Conservation (phyloP, 106 monocot genomes). For the Apostasia shenzhenica region DNA sequence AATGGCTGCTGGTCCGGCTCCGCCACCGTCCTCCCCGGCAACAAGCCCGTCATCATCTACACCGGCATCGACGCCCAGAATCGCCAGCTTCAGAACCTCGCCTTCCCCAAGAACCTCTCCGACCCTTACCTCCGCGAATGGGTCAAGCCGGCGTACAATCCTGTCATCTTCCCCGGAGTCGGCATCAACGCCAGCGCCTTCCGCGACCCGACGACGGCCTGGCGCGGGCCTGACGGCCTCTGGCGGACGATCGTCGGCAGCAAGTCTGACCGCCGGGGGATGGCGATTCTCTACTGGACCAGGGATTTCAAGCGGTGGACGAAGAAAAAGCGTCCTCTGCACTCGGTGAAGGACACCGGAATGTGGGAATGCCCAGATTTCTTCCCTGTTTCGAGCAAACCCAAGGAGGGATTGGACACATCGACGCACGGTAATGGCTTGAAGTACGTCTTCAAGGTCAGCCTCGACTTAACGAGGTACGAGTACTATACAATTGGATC, state of each 20-base stretch:
- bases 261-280: slow-evolving; percentile 11
- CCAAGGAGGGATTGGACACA: slow-evolving; percentile 24
- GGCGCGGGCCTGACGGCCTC: slow-evolving; percentile 28
- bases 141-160: slow-evolving; percentile 82
- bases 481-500: slow-evolving; percentile 79
- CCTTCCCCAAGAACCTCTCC: slow-evolving; percentile 63
- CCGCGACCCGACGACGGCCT: slow-evolving; percentile 83
- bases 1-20: slow-evolving; percentile 94
- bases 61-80: slow-evolving; percentile 54
- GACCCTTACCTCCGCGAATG: slow-evolving; percentile 74
- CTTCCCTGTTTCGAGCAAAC: slow-evolving; percentile 39
- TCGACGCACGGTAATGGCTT: not conserved
- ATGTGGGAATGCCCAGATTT: slow-evolving; percentile 96
- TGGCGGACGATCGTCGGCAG: slow-evolving; percentile 55
- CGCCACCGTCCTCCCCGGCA: slow-evolving; percentile 63
- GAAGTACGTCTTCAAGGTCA: slow-evolving; percentile 71
- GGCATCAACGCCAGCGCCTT: slow-evolving; percentile 44
- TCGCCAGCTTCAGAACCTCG: slow-evolving; percentile 75
- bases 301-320: slow-evolving; percentile 57
- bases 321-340: slow-evolving; percentile 38
- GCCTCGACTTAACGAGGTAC: slow-evolving; percentile 50
- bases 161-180: slow-evolving; percentile 32
- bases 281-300: slow-evolving; percentile 49
- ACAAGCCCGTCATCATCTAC: slow-evolving; percentile 63
- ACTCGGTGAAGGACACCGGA: slow-evolving; percentile 34